Percentiles rank a stretch among this genome's conserved stretches.
Evolutionary conservation across 2,329 filamentous ascomycete species (phyloP).

Genomic region (Paracorniculantispora psalliotae): DNA sequence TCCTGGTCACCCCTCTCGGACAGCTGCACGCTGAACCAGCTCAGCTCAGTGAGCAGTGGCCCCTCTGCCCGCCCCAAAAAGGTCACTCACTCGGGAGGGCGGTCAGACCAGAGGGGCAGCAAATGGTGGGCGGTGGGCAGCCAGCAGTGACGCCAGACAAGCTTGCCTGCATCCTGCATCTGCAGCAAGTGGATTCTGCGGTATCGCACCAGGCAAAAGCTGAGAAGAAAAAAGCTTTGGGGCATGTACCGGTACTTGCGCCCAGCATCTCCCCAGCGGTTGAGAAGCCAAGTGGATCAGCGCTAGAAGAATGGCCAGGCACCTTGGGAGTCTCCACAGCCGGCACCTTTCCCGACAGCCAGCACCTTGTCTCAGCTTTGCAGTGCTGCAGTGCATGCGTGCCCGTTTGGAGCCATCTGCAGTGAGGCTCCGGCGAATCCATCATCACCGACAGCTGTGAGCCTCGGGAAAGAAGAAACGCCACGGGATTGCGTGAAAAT

Average conservation of each 20-base stretch:
- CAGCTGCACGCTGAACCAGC: no score
- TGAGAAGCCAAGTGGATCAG: constrained; percentile 16
- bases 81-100: neutral
- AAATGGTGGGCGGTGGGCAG: neutral
- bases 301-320: constrained; percentile 5
- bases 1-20: neutral
- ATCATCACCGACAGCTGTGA: neutral
- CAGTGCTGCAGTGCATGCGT: no score
- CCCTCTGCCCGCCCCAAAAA: no score
- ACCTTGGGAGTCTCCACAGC: neutral
- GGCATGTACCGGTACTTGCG: constrained; percentile 16
- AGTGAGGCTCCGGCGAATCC: neutral
- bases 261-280: constrained; percentile 13
- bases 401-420: no score
- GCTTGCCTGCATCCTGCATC: no score
- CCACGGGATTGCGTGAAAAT: neutral
- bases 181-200: neutral
- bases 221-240: constrained; percentile 15
- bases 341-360: constrained; percentile 8
- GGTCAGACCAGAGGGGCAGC: neutral
- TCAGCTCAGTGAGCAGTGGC: no score
- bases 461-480: neutral
- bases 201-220: neutral
- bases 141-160: neutral
- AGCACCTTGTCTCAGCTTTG: neutral